Evolutionary conservation across 176 grass and related monocot species (phyloP).

Genomic region (Phragmites australis): DNA sequence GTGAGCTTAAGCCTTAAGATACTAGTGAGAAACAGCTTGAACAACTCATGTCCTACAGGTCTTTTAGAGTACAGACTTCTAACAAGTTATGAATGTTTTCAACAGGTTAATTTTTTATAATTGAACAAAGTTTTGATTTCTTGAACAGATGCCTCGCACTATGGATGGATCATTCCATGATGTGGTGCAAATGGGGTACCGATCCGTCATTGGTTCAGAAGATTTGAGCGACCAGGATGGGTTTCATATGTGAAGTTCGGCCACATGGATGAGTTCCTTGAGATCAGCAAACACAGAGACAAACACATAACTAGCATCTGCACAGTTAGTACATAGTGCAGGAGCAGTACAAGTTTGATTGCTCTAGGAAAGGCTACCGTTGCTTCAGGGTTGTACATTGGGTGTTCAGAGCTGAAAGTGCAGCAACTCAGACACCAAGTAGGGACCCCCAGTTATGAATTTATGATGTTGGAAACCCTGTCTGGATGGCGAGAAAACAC

Average conservation of each 20-base stretch:
- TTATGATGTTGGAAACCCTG: neutral
- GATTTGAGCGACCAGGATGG: conserved; percentile 8
- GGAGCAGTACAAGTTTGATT: neutral
- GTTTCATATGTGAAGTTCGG: conserved; percentile 35
- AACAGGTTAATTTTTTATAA: neutral
- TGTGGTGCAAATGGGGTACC: neutral
- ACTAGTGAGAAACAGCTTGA: neutral
- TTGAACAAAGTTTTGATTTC: neutral
- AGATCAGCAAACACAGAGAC: neutral
- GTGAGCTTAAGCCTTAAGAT: neutral
- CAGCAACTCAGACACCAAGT: neutral
- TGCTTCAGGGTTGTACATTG: conserved; percentile 2
- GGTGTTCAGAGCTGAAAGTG: conserved; percentile 1
- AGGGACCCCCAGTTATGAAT: neutral
- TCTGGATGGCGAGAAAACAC: no score
- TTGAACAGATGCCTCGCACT: conserved; percentile 22
- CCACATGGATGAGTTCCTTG: neutral
- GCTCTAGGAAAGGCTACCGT: neutral
- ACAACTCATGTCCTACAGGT: neutral
- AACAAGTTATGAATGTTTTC: neutral
- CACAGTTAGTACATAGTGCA: neutral
- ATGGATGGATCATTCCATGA: conserved; percentile 23
- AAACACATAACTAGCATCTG: neutral
- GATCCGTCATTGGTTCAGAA: neutral
- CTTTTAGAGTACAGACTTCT: neutral